These are phyloP conservation scores for Urochloa ruziziensis DNA, from an alignment of 176 grass and related monocot species.

Conservation along the genomic window DNA sequence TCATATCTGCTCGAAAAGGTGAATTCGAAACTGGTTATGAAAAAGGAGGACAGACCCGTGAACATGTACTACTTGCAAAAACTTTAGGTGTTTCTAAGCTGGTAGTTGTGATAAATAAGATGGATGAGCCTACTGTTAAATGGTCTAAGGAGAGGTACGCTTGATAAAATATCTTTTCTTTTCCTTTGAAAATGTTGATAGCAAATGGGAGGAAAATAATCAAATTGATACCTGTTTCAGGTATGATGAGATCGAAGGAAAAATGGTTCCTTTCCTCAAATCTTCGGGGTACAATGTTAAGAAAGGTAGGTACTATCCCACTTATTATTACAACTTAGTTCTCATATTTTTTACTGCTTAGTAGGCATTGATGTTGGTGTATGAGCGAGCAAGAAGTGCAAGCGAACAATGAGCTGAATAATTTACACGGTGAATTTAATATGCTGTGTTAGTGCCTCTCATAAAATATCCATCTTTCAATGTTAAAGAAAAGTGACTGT, in stretches of 20 bases:
- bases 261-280: conserved; percentile 83
- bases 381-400: no score
- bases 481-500: no score
- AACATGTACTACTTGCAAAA: conserved; percentile 83
- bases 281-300: conserved; percentile 93
- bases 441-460: no score
- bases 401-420: no score
- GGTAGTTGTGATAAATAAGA: conserved; percentile 81
- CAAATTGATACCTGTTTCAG: conserved; percentile 40
- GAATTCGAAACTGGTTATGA: conserved; percentile 94
- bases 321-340: no score
- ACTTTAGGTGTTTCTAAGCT: conserved; percentile 76
- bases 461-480: no score
- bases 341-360: no score
- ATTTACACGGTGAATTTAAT: no score
- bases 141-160: conserved; percentile 76
- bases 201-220: not conserved
- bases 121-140: conserved; percentile 78
- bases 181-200: not conserved
- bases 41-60: conserved; percentile 77
- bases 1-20: conserved; percentile 88
- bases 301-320: conserved; percentile 62
- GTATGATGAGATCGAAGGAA: conserved; percentile 90
- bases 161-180: conserved; percentile 17
- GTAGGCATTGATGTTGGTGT: no score